Evolutionary conservation across 495 filamentous ascomycete species (phyloP), one percentile per base, ranked within the genome.

Genomic region (Aspergillus funiculosus): DNA sequence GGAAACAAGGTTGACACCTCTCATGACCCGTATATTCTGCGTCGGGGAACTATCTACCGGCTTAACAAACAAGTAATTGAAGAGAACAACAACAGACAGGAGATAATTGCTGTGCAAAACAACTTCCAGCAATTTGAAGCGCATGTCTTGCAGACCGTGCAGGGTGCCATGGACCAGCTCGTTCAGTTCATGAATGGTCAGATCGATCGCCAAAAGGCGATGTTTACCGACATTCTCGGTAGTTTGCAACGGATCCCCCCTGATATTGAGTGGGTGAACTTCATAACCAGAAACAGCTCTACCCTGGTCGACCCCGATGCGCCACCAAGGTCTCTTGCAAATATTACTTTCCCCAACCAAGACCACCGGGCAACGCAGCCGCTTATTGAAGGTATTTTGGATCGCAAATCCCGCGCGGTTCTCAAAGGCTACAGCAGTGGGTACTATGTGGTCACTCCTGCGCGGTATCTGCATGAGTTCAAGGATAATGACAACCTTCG

Each of bases 181-280:
- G 79, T 84, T 61, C 75, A 83, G 54, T 77, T 85, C 46, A 75
- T 89, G 51, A 79, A 76, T 40, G 80, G 82, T 27, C 89, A 95
- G 60, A 74, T 82, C n/a, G 88, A 95, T 49, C 82, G 82, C 55
- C 81, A 82, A 15, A 85, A 82, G 44, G 68, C 75, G 11, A 80
- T 96, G 61, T 92, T 94, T 61, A 74, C 72, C 48, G 87, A 96
- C 58, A 90, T 96, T 62, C 74, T 92, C 32, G 73, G 72, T 43
- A 79, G 76, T n/a, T 73, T 81, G 1, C 85, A 94, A 64, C 70
- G 73, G n/a, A 79, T 97, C 38, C 85, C 89, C 1, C 76, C 78
- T n/a, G 85, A 95, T 53, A 92, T 94, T 43, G 92, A 98, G 66
- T 98, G 89, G 88, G 77, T 84, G 38, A 81, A 80, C 49, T 98